Evolutionary conservation across 1,284 basidiomycete species (phyloP), one percentile per base, ranked within the genome.

Genomic region (Ceratobasidium theobromae): DNA sequence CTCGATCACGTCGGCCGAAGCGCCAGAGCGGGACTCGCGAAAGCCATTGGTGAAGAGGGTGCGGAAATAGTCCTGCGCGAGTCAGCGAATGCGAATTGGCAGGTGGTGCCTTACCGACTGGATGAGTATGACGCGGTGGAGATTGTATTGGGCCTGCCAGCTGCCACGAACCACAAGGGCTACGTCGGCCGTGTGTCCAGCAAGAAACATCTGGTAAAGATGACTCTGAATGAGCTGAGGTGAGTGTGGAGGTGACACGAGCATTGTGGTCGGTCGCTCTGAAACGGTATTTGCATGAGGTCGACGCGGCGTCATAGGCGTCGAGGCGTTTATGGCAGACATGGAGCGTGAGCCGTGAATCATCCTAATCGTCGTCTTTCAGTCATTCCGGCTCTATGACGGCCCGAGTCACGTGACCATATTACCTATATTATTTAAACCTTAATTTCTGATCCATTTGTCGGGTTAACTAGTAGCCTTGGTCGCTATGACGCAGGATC

Each of bases 31-130:
- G 25, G 86, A 84, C 73, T 89, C 93, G 8, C 82, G 79, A 73
- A 93, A 95, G 1, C 91, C 93, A 3, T 86, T 84, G 4, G 87
- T 88, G 76, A 95, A 95, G 18, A 95, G 81, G 32, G 88, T 86
- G 58, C 85, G 83, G 77, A 95, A 95, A 81, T 92, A 95, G 11
- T 86, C 91, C 91, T 87, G 70, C 1, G 18, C 33, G 33, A 21
- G 40, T 6, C 38, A 52, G 40, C 58, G 32, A 40, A 33, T 25
- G n/a, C n/a, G 27, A 25, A 3, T n/a, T 32, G 23, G 52, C 11
- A 1, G 38, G 53, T 60, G 14, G 38, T 25, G n/a, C 79, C 84
- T 72, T 67, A 89, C 91, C 51, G 91, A 86, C 75, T 95, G 93
- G 57, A 91, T 91, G 55, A 95, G 84, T 35, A 95, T 85, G 67